Base-by-base conservation (phyloP, 169 alveolate species). In the Plasmodium cynomolgi region DNA sequence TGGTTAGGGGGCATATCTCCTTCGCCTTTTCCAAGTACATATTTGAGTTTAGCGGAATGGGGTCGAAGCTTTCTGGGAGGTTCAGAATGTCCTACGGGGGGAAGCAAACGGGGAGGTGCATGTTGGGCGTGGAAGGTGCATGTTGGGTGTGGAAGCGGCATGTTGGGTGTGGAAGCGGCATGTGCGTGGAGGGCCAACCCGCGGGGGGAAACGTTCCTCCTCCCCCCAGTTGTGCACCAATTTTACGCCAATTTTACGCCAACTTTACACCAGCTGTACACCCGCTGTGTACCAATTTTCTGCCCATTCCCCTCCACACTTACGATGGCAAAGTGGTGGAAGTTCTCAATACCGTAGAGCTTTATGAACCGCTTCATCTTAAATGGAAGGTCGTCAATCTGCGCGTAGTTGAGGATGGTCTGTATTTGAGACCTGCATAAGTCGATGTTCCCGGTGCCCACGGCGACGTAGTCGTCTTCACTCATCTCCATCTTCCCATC, bases 261-360 rank as follows among this genome's bases (percentile, higher is more conserved):
- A n/a, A n/a, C n/a, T n/a, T n/a, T n/a, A n/a, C 34, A 5, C 44
- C 5, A 9, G 11, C 26, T 80, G 20, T 80, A 44, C 54, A 9
- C 34, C 9, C 26, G 20, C 56, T 62, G 15, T 0, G 31, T 0
- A 31, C 39, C 50, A 17, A n/a, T n/a, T 29, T 73, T 50, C 6
- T 41, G 75, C n/a, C 58, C 73, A 33, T 15, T 20, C 1, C 11
- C 9, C 20, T 26, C 23, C 23, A 5, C 33, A 33, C 71, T 81
- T 91, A 91, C 95, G 23, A 74, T 83, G 75, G 92, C 95, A 73
- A 91, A 91, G 39, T 91, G 95, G 44, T 91, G 95, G 58, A 91
- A 91, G 62, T 91, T 91, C 79, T 91, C 95, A 41, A 91, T 91
- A 31, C 80, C 95, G 58, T 91, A 91, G 29, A 91, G 41, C 77